Evolutionary conservation across 2,329 filamentous ascomycete genomes (phyloP), one percentile per base, ranked within the genome.

Genomic region (Verticillium longisporum): DNA sequence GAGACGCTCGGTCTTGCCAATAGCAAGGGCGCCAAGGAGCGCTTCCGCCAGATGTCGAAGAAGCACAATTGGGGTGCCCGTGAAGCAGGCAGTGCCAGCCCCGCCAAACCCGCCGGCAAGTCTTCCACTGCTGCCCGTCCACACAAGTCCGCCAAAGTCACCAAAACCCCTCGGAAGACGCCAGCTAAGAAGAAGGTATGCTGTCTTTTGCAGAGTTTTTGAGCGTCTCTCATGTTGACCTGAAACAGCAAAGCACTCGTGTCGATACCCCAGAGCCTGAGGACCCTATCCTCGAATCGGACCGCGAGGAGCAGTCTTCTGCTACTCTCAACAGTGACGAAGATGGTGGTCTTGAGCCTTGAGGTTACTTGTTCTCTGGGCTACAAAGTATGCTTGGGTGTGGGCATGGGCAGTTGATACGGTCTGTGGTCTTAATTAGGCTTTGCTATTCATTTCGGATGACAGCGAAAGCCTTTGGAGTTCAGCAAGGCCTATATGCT

Each of bases 11-110:
- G 70, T 3, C 71, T 79, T 59, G 57, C 60, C 4, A 73, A 77
- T 57, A 73, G 69, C 58, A 77, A 75, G 57, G 77, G 75, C 61
- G 76, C 76, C 62, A 75, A 74, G 59, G 73, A 77, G 62, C 74
- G 74, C 36, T 77, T 77, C 68, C 73, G 74, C 7, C 70, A 75
- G 60, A 74, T 79, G 68, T 73, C 73, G 14, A 68, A 73, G 61
- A 74, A 73, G 21, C 76, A 78, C 61, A 71, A 70, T 59, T 79
- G 77, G 77, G 71, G 72, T 45, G 69, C 68, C 5, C 66, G 64
- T 56, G 63, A 60, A 11, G 26, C 26, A 26, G 55, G 60, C 31
- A 32, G 31, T 13, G 26, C 60, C 1, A 69, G 66, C 53, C 70
- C 74, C 26, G 67, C 70, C 59, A 77, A 76, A 67, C 32, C 62